A percentile compares a stretch with the other conserved stretches of the same genome.
phyloP scores from a whole-genome alignment of 192 early-diverging fungal genomes.

The Diversispora eburnea region DNA sequence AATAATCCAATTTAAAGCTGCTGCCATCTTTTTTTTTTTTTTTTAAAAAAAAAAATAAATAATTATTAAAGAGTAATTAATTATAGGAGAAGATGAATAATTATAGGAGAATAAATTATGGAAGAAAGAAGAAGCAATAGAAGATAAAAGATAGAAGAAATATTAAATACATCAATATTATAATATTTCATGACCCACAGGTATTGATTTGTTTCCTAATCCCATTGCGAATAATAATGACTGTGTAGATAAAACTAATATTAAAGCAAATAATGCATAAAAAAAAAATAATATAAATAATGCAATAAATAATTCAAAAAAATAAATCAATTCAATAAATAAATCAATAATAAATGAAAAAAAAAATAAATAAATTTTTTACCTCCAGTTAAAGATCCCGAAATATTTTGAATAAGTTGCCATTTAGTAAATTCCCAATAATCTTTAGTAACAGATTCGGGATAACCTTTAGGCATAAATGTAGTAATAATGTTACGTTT shows the following conservation, averaged over 20 bases:
- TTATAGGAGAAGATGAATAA: not conserved
- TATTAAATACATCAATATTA: not conserved
- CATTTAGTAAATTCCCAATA: constrained; percentile 74
- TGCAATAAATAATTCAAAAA: constrained; percentile 24
- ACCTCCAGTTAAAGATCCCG: constrained; percentile 73
- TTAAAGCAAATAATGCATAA: not conserved
- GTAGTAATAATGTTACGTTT: constrained; percentile 32
- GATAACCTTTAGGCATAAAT: constrained; percentile 77
- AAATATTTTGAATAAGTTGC: constrained; percentile 74
- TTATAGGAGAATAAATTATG: no score
- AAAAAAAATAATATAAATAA: not conserved
- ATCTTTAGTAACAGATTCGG: constrained; percentile 66
- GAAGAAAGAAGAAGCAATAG: not conserved
- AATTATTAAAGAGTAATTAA: not conserved
- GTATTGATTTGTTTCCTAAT: constrained; percentile 68
- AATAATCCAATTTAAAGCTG: constrained; percentile 87
- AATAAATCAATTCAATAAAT: not conserved
- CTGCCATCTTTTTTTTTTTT: constrained; percentile 49
- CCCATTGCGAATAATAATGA: constrained; percentile 83
- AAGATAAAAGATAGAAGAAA: not conserved
- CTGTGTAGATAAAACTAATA: constrained; percentile 73
- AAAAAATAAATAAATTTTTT: constrained; percentile 8
- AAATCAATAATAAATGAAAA: not conserved
- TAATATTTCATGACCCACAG: constrained; percentile 31
- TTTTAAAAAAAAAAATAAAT: not conserved